Base-by-base conservation (phyloP, 495 filamentous ascomycete genomes). In the Amorphotheca resinae region DNA sequence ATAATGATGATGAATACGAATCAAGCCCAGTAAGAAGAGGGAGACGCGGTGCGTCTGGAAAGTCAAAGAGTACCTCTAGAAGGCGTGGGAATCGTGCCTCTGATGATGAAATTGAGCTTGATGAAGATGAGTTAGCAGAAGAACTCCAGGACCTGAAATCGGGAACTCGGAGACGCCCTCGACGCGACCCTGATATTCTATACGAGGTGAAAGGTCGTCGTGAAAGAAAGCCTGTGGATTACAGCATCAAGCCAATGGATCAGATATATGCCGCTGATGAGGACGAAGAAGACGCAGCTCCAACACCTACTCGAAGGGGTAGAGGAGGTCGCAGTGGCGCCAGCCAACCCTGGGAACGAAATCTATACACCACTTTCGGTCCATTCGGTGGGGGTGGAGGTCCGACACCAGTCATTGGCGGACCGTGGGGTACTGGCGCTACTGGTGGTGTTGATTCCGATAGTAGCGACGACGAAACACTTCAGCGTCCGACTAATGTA, bases 401-500 rank as follows among this genome's bases (percentile, higher is more conserved):
- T 7, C 67, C 73, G 35, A 65, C 76, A 15, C 72, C 87, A 7
- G 68, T 93, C 15, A 73, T 93, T 52, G 83, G 74, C 42, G 81
- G 79, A 4, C 80, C 82, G n/a, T 84, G 77, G 55, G 84, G 79
- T 22, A 74, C 75, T 49, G 77, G 66, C n/a, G 80, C 85, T 6
- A 72, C 75, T 34, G 86, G 79, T 20, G 83, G 83, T 46, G 82
- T 76, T 8, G 88, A 96, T 51, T 93, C 87, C 15, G 91, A 98
- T 55, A 95, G 87, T 58, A 96, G 93, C 54, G 91, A 98, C 49
- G 93, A 98, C 48, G 91, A 98, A 54, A 69, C 65, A 48, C 71
- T 72, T 45, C 70, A 73, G 22, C 70, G 77, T 18, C 64, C 64
- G 20, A 52, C 62, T 8, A 72, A 67, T 18, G 54, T 72, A 35